Percentiles rank a stretch among this genome's conserved stretches.
Evolutionary conservation across 306 rosid species (phyloP).

Genomic region (Styphnolobium japonicum): DNA sequence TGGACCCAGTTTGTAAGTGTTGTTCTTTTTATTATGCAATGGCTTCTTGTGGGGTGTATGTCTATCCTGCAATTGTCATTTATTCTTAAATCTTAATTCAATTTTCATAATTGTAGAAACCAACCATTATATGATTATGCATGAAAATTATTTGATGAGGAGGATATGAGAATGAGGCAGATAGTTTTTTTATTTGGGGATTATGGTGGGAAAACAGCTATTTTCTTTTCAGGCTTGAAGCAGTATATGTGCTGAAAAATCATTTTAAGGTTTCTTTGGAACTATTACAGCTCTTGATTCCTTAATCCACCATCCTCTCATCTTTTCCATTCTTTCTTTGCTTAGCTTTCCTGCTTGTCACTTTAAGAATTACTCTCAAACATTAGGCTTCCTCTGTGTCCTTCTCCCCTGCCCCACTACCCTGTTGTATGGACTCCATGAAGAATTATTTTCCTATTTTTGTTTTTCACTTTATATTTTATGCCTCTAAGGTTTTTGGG

Average conservation of each 20-base stretch:
- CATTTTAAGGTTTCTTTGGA: neutral
- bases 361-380: too few species aligned
- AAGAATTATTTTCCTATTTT: too few species aligned
- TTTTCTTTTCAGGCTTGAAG: neutral
- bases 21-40: neutral
- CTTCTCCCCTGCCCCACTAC: too few species aligned
- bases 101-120: neutral
- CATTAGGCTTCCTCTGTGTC: too few species aligned
- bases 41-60: neutral
- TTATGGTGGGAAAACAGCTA: neutral
- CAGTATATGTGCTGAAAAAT: neutral
- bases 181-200: neutral
- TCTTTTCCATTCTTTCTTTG: too few species aligned
- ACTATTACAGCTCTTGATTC: too few species aligned
- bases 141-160: neutral
- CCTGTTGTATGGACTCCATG: too few species aligned
- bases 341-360: too few species aligned
- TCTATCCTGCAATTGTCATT: neutral
- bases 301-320: too few species aligned
- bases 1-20: slow-evolving; percentile 74
- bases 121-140: neutral
- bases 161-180: neutral
- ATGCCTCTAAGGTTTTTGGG: too few species aligned
- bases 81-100: neutral
- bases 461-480: too few species aligned